Percentiles rank a stretch among this genome's conserved stretches.
Conservation (phyloP, 1,139 yeast species). For the Protomyces inouyei region DNA sequence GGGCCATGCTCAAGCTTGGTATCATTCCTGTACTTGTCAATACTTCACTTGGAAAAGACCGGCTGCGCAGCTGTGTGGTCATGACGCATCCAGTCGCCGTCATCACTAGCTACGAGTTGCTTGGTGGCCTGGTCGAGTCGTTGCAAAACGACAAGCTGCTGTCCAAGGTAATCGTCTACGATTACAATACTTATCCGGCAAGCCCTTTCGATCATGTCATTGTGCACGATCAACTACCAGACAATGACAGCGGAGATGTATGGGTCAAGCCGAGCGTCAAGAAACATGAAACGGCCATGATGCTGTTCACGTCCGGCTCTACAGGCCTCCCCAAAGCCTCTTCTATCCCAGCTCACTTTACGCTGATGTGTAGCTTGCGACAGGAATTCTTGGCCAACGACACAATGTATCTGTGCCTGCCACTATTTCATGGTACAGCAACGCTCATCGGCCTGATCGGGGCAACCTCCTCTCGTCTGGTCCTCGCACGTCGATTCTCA, state of each 20-base stretch:
- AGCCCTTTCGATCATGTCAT: not conserved
- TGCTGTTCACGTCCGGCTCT: conserved; percentile 89
- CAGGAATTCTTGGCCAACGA: conserved; percentile 88
- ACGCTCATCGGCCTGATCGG: conserved; percentile 51
- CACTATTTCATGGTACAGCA: conserved; percentile 64
- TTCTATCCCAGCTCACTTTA: not conserved
- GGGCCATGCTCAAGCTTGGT: not conserved
- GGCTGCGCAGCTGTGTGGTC: not conserved
- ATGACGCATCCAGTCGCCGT: not conserved
- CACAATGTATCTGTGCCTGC: conserved; percentile 65
- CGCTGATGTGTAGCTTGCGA: not conserved
- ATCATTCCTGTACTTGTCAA: not conserved
- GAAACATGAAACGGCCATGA: conserved; percentile 52
- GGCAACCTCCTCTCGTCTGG: conserved; percentile 54
- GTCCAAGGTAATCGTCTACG: not conserved
- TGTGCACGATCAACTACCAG: not conserved
- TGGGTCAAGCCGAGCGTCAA: not conserved
- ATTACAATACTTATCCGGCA: not conserved
- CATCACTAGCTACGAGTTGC: not conserved
- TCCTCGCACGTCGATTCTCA: not conserved
- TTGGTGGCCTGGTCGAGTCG: not conserved
- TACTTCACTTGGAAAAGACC: not conserved
- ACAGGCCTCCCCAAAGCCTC: conserved; percentile 86
- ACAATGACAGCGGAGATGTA: not conserved
- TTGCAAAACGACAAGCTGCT: not conserved